Percentiles rank a stretch among this genome's conserved stretches.
Evolutionary conservation across 305 asterid genomes (phyloP).

Genomic region (Caryopteris hybrid): DNA sequence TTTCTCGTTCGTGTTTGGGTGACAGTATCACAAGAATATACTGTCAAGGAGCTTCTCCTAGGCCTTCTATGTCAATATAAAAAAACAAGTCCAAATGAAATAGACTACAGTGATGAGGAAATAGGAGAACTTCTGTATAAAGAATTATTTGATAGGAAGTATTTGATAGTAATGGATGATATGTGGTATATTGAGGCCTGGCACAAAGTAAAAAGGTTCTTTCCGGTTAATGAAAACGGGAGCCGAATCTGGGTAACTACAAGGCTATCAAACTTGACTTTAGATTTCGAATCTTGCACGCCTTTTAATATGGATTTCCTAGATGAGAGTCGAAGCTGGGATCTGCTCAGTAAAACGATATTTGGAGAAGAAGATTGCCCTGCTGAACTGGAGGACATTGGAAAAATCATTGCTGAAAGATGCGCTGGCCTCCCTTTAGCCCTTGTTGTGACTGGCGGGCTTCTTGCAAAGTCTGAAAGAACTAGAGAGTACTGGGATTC

Average conservation of each 20-base stretch:
- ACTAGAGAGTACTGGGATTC: conserved; percentile 12
- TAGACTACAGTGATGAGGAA: conserved; percentile 9
- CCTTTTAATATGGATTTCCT: conserved; percentile 3
- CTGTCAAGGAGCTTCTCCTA: background rate
- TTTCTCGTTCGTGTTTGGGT: background rate
- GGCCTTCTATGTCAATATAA: background rate
- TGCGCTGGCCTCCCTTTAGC: conserved; percentile 20
- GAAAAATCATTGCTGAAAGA: conserved; percentile 9
- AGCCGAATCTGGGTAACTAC: too few species aligned
- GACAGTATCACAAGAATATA: background rate
- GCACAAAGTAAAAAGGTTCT: background rate
- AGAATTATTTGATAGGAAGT: conserved; percentile 4
- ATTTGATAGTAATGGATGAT: conserved; percentile 15
- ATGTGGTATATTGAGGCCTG: background rate
- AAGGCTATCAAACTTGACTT: background rate
- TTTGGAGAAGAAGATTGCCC: background rate
- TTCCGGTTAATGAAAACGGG: background rate
- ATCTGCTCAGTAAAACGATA: background rate
- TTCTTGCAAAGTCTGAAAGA: conserved; percentile 16
- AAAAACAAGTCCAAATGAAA: background rate
- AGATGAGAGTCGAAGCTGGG: conserved; percentile 14
- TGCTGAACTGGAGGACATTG: background rate
- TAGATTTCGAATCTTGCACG: background rate
- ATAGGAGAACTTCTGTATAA: background rate
- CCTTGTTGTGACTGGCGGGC: conserved; percentile 17